Evolutionary conservation across 768 basidiomycete genomes (phyloP).

Genomic region (Amyloporia xantha): DNA sequence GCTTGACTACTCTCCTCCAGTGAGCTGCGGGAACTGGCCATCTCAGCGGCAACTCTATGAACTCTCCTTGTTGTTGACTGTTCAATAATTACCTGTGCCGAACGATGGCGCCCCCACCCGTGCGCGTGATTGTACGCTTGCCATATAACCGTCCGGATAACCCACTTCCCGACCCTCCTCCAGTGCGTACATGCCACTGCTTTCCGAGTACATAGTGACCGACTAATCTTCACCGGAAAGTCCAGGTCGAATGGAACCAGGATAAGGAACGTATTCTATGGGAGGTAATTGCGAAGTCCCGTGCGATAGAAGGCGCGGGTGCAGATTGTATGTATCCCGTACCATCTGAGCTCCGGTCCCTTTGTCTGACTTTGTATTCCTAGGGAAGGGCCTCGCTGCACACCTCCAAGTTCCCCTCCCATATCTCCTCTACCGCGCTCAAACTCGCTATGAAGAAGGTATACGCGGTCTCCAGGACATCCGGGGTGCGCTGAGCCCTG

Average conservation of each 20-base stretch:
- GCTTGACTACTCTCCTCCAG: too few species aligned
- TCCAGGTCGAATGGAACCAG: constrained; percentile 75
- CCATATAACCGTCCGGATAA: constrained; percentile 76
- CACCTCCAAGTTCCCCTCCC: constrained; percentile 79
- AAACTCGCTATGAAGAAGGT: constrained; percentile 81
- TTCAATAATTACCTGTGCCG: too few species aligned
- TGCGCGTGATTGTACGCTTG: constrained; percentile 70
- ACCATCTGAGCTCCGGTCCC: not conserved
- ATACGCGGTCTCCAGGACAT: constrained; percentile 75
- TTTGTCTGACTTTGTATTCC: not conserved
- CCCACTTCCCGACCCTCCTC: constrained; percentile 57
- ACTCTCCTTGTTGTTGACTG: too few species aligned
- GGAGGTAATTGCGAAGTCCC: constrained; percentile 79
- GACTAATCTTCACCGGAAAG: constrained; percentile 5
- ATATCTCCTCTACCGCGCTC: constrained; percentile 78
- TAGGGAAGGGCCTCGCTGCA: constrained; percentile 79
- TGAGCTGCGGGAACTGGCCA: too few species aligned
- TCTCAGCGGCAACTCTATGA: too few species aligned
- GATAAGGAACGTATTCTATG: constrained; percentile 83
- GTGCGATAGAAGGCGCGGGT: constrained; percentile 62
- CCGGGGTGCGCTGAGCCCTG: constrained; percentile 51
- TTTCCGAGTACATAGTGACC: not conserved
- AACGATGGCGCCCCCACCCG: constrained; percentile 7
- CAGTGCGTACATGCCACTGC: constrained; percentile 52
- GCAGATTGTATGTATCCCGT: constrained; percentile 69